phyloP scores from a whole-genome alignment of 257 asterid species.

The Solanum appendiculatum region DNA sequence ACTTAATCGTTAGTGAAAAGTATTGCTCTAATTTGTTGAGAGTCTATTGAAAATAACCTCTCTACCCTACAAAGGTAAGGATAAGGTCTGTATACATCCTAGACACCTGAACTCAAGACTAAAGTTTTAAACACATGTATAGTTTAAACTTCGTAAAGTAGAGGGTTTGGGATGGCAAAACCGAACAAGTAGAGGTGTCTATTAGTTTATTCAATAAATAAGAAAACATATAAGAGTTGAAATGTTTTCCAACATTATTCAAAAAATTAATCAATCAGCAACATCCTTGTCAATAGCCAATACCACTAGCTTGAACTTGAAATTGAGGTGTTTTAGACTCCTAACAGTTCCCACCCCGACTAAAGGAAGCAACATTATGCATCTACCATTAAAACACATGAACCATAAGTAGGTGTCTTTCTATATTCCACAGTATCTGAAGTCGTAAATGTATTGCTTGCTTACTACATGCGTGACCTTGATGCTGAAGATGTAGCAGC shows the following conservation, averaged over 20 bases:
- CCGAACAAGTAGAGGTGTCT: background rate
- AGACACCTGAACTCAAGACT: background rate
- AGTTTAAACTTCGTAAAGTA: background rate
- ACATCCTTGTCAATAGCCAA: background rate
- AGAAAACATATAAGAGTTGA: background rate
- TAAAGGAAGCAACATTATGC: background rate
- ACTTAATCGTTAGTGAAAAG: background rate
- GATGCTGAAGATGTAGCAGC: conserved; percentile 36
- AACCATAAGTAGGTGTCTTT: background rate
- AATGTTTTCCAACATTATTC: background rate
- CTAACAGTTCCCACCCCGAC: background rate
- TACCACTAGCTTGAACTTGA: background rate
- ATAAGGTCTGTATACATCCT: background rate
- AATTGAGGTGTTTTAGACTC: background rate
- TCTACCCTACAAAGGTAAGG: background rate
- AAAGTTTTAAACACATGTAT: background rate
- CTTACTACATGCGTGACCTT: conserved; percentile 62
- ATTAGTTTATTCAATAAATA: background rate
- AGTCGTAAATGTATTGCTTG: background rate
- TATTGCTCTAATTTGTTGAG: background rate
- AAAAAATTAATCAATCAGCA: background rate
- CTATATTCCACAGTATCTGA: background rate
- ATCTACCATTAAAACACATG: background rate
- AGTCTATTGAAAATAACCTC: background rate
- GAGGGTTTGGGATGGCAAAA: background rate